These are phyloP conservation scores for Trametes coccinea DNA, from an alignment of 768 basidiomycete species.

Conservation along the genomic window DNA sequence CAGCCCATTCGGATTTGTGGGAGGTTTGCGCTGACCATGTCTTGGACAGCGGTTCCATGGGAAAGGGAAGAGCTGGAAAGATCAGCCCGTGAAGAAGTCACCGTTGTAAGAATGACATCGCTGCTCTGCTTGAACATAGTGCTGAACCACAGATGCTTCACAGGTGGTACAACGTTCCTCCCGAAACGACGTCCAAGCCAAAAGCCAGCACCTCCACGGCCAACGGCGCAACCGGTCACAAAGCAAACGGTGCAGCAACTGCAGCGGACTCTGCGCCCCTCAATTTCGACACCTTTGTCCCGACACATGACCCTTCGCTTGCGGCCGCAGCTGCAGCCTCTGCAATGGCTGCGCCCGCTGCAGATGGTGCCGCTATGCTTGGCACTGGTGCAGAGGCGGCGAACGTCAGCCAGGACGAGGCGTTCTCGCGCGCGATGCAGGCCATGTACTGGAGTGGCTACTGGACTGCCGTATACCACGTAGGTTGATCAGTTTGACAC, in stretches of 20 bases:
- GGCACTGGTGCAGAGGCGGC: conserved; percentile 10
- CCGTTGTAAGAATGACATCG: conserved; percentile 49
- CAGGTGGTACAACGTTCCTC: conserved; percentile 81
- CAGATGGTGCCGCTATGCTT: neutral
- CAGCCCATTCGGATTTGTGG: neutral
- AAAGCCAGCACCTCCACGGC: conserved; percentile 6
- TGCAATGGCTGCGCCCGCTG: conserved; percentile 8
- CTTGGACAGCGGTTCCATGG: conserved; percentile 59
- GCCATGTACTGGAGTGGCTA: conserved; percentile 90
- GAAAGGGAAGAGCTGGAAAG: conserved; percentile 70
- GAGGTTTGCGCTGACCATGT: neutral
- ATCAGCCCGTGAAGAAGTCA: conserved; percentile 66
- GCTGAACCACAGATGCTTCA: no score
- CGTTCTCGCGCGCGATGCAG: conserved; percentile 69
- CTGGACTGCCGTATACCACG: conserved; percentile 86
- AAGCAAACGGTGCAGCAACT: neutral
- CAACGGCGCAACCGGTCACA: neutral
- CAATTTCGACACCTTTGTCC: conserved; percentile 71
- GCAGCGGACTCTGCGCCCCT: conserved; percentile 57
- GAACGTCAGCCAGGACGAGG: conserved; percentile 67
- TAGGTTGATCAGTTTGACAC: conserved; percentile 34
- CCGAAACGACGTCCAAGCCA: conserved; percentile 21
- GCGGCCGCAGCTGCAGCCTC: conserved; percentile 27
- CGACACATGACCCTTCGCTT: conserved; percentile 67
- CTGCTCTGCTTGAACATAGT: no score